Evolutionary conservation across 768 basidiomycete species (phyloP).

Genomic region (Serpula lacrymans): DNA sequence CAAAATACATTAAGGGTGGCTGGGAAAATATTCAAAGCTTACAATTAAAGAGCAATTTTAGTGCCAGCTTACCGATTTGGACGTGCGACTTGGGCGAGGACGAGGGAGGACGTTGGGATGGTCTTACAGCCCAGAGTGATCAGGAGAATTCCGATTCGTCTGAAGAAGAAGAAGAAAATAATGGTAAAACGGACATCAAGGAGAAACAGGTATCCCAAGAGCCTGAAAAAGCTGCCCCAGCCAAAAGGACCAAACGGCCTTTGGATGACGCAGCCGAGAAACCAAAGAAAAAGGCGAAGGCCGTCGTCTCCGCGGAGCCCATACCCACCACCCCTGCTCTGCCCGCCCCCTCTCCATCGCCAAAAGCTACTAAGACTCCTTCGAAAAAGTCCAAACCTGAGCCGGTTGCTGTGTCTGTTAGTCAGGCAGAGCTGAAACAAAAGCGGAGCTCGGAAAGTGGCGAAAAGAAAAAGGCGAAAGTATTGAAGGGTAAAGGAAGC

Average conservation of each 20-base stretch:
- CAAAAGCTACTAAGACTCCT: constrained; percentile 4
- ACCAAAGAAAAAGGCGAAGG: constrained; percentile 41
- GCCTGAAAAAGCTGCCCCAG: constrained; percentile 1
- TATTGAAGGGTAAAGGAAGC: constrained; percentile 31
- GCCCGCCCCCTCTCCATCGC: not conserved
- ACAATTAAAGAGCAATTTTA: constrained; percentile 85
- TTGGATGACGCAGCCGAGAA: constrained; percentile 21
- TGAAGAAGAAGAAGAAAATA: not conserved
- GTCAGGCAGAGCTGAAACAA: constrained; percentile 48
- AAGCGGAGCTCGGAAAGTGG: constrained; percentile 42
- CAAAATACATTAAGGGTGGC: constrained; percentile 65
- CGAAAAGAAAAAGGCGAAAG: constrained; percentile 58
- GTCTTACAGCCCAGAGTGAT: too few relatives aligned
- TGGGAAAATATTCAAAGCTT: constrained; percentile 93
- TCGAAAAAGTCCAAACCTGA: not conserved
- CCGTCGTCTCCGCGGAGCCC: constrained; percentile 10
- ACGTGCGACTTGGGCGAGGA: constrained; percentile 62
- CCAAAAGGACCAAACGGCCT: constrained; percentile 6
- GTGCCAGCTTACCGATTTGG: constrained; percentile 90
- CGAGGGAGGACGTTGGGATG: constrained; percentile 28
- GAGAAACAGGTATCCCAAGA: not conserved
- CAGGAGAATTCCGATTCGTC: not conserved
- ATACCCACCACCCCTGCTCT: not conserved
- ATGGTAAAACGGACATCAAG: too few relatives aligned
- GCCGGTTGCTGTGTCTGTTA: constrained; percentile 17